phyloP scores from a whole-genome alignment of 768 basidiomycete species.

The Tulasnella sp. region DNA sequence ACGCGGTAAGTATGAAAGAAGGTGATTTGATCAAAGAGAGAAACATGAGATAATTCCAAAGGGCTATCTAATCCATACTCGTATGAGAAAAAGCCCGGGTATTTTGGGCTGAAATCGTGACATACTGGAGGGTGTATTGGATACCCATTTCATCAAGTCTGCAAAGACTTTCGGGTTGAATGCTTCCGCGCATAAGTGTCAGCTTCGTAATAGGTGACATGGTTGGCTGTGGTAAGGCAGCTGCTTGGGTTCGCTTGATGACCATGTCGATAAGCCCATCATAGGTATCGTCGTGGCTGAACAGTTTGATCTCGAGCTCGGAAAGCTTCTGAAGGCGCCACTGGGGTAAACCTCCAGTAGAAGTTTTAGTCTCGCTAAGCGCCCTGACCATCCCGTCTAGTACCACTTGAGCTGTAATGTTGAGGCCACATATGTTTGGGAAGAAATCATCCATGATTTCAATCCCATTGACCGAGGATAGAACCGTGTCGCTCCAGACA shows the following conservation, averaged over 20 bases:
- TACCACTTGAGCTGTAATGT: background rate
- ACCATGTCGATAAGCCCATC: background rate
- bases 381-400: background rate
- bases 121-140: background rate
- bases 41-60: too few species aligned
- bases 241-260: background rate
- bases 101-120: background rate
- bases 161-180: background rate
- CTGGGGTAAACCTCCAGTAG: background rate
- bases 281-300: background rate
- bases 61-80: too few species aligned
- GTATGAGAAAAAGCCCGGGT: too few species aligned
- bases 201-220: background rate
- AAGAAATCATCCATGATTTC: background rate
- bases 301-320: background rate
- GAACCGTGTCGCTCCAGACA: background rate
- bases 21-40: too few species aligned
- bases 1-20: too few species aligned
- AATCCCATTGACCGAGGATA: background rate
- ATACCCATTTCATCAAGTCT: background rate
- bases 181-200: background rate
- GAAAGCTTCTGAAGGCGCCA: background rate
- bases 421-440: background rate
- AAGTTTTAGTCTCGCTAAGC: background rate
- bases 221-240: background rate